Conservation (phyloP, 345 rosid genomes). For the Mangifera indica region DNA sequence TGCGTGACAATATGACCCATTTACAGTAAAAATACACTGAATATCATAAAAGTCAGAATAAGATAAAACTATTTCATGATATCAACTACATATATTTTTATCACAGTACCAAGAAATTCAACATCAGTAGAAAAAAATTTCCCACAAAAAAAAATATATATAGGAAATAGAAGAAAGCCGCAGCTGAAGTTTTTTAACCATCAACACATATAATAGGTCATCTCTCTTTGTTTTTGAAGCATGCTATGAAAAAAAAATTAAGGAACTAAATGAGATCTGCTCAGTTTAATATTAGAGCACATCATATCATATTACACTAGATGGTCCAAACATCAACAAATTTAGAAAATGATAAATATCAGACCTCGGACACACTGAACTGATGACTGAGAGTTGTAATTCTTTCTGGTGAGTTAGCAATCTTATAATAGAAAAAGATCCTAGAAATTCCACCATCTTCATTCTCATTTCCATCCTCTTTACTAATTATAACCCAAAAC, state of each 20-base stretch:
- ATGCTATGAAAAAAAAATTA: not conserved
- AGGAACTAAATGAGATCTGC: not conserved
- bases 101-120: no score
- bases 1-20: no score
- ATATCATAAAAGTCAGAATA: no score
- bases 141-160: no score
- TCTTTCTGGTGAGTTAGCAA: not conserved
- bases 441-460: not conserved
- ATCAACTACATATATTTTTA: no score
- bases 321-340: not conserved
- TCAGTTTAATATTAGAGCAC: not conserved
- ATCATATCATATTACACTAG: not conserved
- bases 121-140: no score
- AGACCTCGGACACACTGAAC: not conserved
- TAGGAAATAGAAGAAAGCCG: no score
- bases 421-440: not conserved
- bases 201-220: no score
- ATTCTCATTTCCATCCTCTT: not conserved
- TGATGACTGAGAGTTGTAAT: not conserved
- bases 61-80: no score
- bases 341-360: not conserved
- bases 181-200: no score
- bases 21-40: no score
- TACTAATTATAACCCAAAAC: not conserved
- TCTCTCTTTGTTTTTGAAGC: not conserved